Evolutionary conservation across 768 basidiomycete species (phyloP), one percentile per base, ranked within the genome.

Genomic region (Fomitopsis pulvina): DNA sequence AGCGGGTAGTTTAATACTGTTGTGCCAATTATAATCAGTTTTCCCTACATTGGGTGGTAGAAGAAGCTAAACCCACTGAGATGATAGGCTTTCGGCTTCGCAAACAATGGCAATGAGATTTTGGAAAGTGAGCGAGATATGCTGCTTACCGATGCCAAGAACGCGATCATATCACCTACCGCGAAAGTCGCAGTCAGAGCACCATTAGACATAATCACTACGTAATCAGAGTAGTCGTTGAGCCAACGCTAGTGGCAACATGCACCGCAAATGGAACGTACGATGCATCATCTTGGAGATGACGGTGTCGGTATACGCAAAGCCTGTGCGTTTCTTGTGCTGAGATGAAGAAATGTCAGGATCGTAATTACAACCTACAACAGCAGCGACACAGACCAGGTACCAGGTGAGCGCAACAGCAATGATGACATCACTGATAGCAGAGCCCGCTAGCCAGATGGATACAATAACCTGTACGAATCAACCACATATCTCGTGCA

Each of bases 341-440:
- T 41, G 39, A n/a, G n/a, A n/a, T n/a, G n/a, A n/a, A n/a, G n/a
- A n/a, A n/a, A n/a, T n/a, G n/a, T n/a, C n/a, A n/a, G n/a, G n/a
- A n/a, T n/a, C n/a, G n/a, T n/a, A n/a, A n/a, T n/a, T n/a, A n/a
- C n/a, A n/a, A n/a, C n/a, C n/a, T n/a, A n/a, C n/a, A n/a, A n/a
- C n/a, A n/a, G n/a, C n/a, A n/a, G n/a, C n/a, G 41, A 22, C 8
- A 22, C n/a, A n/a, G 52, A 76, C 78, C 61, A 80, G 58, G 28
- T 66, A 71, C 41, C 64, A 55, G 8, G 72, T 71, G 6, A 80
- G 65, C 1, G 67, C 54, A 0, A 57, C 48, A 1, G 79, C 73
- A 41, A 81, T 80, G 12, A 77, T 54, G 9, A 74, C 53, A 56
- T 80, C 79, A 9, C 71, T 68, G 12, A 68, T 60, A 4, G 71